Base-by-base conservation (phyloP, 441 rosid genomes). In the Populus tomentosa region DNA sequence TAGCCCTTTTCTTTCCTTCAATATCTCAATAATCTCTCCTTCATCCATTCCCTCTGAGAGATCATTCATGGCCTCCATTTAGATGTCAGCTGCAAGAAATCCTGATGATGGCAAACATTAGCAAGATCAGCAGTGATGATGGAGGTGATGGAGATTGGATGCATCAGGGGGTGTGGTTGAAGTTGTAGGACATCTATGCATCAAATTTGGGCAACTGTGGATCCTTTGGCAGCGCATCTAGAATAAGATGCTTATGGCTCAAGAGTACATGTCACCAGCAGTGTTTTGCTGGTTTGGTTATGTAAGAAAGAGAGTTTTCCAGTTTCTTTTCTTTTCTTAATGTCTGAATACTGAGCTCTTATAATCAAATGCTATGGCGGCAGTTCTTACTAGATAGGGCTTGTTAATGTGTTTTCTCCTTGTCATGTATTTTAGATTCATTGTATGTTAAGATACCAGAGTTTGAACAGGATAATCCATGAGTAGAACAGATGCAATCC, bases 201-300 rank as follows among this genome's bases (percentile, higher is more conserved):
- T 70, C 74, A 75, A 69, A 70, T 50, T 81, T 87, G 90, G 92
- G 92, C 89, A 89, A 85, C 92, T 84, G 63, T 46, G 23, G 75
- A 81, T 64, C 89, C 92, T 89, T 86, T 88, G 89, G 90, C 90
- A 84, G 69, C 75, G 72, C 56, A 69, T 69, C 72, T 21, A 8
- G 16, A 69, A 38, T 5, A 13, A 36, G 64, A 61, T 61, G 64
- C 26, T n/a, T 59, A 59, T 59, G 64, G 9, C 3, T n/a, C 64
- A 8, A 59, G 64, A 16, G 16, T 16, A 50, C 7, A 50, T 50
- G 0, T 50, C 59, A 5, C 59, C 59, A 50, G n/a, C 6, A 14
- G n/a, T 50, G 1, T 50, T 0, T 10, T 38, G 42, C 42, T 38
- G 59, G 59, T 67, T 36, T 73, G 64, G 67, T 24, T 66, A 11